These are phyloP conservation scores for Saturnispora besseyi DNA, from an alignment of 805 yeast genomes.

Conservation along the genomic window DNA sequence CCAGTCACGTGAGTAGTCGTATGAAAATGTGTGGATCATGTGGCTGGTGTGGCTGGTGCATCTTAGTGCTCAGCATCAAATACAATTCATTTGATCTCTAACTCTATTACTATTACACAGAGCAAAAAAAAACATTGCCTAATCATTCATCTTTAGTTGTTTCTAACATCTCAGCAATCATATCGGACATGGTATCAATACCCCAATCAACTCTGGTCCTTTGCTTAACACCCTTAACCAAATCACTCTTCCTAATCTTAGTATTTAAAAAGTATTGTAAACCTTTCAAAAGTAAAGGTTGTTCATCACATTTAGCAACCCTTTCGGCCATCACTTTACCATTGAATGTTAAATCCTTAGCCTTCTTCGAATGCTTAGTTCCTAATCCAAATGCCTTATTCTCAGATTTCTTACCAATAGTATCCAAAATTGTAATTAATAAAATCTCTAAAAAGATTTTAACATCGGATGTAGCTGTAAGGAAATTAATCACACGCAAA, in stretches of 20 bases:
- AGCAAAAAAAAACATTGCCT: too few species aligned
- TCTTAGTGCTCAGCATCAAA: background rate
- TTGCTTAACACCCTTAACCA: conserved; percentile 47
- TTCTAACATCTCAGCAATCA: conserved; percentile 34
- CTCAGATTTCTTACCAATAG: conserved; percentile 56
- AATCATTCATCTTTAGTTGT: background rate
- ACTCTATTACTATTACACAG: background rate
- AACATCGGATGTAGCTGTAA: conserved; percentile 54
- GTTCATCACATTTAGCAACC: conserved; percentile 46
- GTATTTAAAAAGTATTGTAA: conserved; percentile 50
- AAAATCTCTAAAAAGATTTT: conserved; percentile 65
- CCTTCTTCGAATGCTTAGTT: conserved; percentile 19
- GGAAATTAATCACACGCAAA: conserved; percentile 62
- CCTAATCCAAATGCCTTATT: conserved; percentile 38
- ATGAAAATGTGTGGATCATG: background rate
- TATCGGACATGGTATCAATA: conserved; percentile 41
- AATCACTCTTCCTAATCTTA: conserved; percentile 36
- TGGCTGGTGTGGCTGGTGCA: background rate
- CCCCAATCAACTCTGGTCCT: conserved; percentile 61
- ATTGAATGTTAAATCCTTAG: conserved; percentile 27
- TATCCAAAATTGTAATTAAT: conserved; percentile 57
- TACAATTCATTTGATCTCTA: background rate
- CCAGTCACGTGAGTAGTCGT: background rate
- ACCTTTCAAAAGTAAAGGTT: conserved; percentile 53
- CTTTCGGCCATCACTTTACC: conserved; percentile 28